Conservation (phyloP, 2,329 filamentous ascomycete genomes). For the Chaetothyriales sp. region DNA sequence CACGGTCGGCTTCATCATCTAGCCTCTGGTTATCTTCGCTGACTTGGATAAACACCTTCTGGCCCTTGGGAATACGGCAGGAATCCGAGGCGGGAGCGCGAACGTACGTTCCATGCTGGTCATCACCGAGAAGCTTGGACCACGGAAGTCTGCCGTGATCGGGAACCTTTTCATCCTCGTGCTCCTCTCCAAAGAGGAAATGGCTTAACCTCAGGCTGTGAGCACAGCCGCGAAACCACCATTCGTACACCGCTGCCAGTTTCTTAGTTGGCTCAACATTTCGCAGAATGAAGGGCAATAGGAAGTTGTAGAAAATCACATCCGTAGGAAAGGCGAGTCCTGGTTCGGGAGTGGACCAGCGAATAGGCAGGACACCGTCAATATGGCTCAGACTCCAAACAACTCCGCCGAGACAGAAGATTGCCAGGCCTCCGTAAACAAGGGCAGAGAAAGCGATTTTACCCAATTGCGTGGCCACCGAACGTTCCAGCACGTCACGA, state of each 20-base stretch:
- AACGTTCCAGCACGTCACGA: constrained; percentile 86
- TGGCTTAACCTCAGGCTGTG: constrained; percentile 65
- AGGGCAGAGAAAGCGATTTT: constrained; percentile 95
- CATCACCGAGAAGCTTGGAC: background rate
- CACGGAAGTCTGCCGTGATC: constrained; percentile 6
- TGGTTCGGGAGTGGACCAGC: constrained; percentile 84
- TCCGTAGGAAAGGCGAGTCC: constrained; percentile 90
- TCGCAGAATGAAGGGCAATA: constrained; percentile 74
- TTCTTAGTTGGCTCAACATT: constrained; percentile 74
- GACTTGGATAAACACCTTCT: constrained; percentile 64
- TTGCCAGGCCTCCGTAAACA: constrained; percentile 84
- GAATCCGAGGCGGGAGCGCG: constrained; percentile 89
- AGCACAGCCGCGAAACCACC: constrained; percentile 90
- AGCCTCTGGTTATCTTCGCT: constrained; percentile 49
- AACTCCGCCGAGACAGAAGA: constrained; percentile 84
- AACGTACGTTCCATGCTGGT: constrained; percentile 61
- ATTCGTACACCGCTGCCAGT: constrained; percentile 72
- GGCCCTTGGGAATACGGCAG: constrained; percentile 78
- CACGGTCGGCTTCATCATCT: constrained; percentile 42
- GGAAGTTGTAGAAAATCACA: constrained; percentile 88
- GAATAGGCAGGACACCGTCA: constrained; percentile 70
- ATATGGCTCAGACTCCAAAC: constrained; percentile 47
- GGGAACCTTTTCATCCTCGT: constrained; percentile 61
- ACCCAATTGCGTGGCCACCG: constrained; percentile 76
- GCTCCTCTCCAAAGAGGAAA: constrained; percentile 80